Conservation (phyloP, 768 basidiomycete genomes). For the Sarcodon sp. region DNA sequence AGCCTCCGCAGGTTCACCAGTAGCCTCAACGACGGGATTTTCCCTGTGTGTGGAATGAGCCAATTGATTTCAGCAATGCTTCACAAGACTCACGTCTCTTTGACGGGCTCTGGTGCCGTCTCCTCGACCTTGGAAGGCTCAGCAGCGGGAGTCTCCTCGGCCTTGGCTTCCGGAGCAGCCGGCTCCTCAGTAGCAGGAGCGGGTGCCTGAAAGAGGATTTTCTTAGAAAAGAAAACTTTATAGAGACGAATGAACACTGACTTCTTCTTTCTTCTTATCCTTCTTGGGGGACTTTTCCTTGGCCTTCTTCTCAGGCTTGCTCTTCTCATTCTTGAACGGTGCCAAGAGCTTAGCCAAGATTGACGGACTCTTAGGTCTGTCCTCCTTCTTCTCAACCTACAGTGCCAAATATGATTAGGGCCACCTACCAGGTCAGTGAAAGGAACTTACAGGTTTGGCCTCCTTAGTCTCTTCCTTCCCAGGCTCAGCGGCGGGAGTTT, state of each 20-base stretch:
- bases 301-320: constrained; percentile 43
- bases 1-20: constrained; percentile 19
- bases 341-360: constrained; percentile 70
- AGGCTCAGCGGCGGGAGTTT: constrained; percentile 21
- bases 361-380: constrained; percentile 69
- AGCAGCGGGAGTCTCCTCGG: constrained; percentile 31
- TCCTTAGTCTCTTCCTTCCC: constrained; percentile 23
- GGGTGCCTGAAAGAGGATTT: constrained; percentile 11
- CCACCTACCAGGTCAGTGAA: neutral
- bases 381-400: constrained; percentile 59
- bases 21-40: constrained; percentile 20
- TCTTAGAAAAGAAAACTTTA: neutral
- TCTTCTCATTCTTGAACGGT: constrained; percentile 50
- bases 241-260: constrained; percentile 15
- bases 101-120: constrained; percentile 39
- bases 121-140: constrained; percentile 18
- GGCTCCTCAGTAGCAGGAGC: constrained; percentile 27
- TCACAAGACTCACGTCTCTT: constrained; percentile 48
- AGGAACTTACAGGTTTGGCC: constrained; percentile 22
- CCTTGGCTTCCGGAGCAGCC: constrained; percentile 16
- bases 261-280: constrained; percentile 71
- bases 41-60: constrained; percentile 9
- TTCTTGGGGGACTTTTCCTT: constrained; percentile 68
- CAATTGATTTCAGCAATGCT: neutral
- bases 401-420: constrained; percentile 16